Evolutionary conservation across 495 filamentous ascomycete species (phyloP).

Genomic region (Hypoxylon intermedium): DNA sequence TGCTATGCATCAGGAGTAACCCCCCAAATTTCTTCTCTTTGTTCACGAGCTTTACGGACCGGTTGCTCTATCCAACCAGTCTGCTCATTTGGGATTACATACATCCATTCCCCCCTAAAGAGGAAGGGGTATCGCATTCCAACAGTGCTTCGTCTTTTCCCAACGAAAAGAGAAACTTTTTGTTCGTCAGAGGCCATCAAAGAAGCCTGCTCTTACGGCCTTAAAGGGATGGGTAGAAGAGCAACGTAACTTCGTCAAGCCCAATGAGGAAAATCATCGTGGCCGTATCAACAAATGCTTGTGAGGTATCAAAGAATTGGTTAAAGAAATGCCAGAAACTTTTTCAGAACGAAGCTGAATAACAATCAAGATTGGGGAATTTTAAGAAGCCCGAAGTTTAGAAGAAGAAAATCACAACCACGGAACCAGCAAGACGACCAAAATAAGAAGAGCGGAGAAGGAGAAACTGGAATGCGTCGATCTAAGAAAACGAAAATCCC

Average conservation of each 20-base stretch:
- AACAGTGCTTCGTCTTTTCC: conserved; percentile 5
- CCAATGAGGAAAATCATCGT: conserved; percentile 25
- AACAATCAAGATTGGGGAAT: conserved; percentile 12
- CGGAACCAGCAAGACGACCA: conserved; percentile 35
- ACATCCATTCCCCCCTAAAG: conserved; percentile 13
- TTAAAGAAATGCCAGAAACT: conserved; percentile 45
- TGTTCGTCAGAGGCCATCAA: conserved; percentile 28
- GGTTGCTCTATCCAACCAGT: conserved; percentile 21
- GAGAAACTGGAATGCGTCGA: conserved; percentile 37
- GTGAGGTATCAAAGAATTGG: conserved; percentile 45
- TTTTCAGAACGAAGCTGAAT: conserved; percentile 40
- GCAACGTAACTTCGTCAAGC: conserved; percentile 42
- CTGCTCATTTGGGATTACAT: conserved; percentile 30
- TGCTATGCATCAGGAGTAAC: not conserved
- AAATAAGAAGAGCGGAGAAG: conserved; percentile 41
- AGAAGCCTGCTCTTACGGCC: conserved; percentile 35
- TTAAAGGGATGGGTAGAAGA: conserved; percentile 19
- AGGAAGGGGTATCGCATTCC: conserved; percentile 1
- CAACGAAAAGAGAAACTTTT: conserved; percentile 15
- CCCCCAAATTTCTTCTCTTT: conserved; percentile 24
- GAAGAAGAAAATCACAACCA: conserved; percentile 41
- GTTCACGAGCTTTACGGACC: conserved; percentile 30
- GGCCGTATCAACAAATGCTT: conserved; percentile 43
- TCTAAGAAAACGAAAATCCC: conserved; percentile 31
- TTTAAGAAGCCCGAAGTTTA: conserved; percentile 32